Conservation (phyloP, 1,284 basidiomycete genomes). For the Tilletia setariae region DNA sequence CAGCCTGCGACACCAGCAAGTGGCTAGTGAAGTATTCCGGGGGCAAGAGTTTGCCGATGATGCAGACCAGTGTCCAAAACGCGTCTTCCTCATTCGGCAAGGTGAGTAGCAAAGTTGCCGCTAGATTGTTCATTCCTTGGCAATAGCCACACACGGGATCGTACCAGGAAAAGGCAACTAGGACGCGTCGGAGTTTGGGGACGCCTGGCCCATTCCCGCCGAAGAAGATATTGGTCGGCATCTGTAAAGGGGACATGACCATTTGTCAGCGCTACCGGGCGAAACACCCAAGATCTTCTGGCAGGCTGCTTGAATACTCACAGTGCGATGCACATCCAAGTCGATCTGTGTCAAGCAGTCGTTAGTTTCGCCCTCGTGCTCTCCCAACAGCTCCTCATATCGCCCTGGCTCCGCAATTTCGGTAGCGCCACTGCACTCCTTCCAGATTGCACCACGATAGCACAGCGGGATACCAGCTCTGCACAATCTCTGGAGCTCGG, state of each 20-base stretch:
- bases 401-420: constrained; percentile 88
- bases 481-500: constrained; percentile 74
- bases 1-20: constrained; percentile 75
- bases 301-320: background rate
- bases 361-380: constrained; percentile 60
- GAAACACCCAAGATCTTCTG: too few relatives aligned
- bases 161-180: constrained; percentile 82
- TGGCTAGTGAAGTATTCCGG: constrained; percentile 56
- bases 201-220: constrained; percentile 92
- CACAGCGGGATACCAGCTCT: constrained; percentile 80
- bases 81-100: constrained; percentile 93
- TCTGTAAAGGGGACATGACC: constrained; percentile 62
- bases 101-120: constrained; percentile 85
- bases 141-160: constrained; percentile 56
- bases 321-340: constrained; percentile 70
- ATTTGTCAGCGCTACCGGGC: background rate
- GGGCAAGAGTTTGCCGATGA: constrained; percentile 64
- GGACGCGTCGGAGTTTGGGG: constrained; percentile 79
- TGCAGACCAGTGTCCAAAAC: constrained; percentile 88
- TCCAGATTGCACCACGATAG: constrained; percentile 78
- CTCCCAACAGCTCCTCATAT: constrained; percentile 75
- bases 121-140: constrained; percentile 78
- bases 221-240: constrained; percentile 95
- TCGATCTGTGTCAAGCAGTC: constrained; percentile 80
- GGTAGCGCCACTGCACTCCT: constrained; percentile 85